Evolutionary conservation across 331 rosid genomes (phyloP).

Genomic region (Quercus tomentella): DNA sequence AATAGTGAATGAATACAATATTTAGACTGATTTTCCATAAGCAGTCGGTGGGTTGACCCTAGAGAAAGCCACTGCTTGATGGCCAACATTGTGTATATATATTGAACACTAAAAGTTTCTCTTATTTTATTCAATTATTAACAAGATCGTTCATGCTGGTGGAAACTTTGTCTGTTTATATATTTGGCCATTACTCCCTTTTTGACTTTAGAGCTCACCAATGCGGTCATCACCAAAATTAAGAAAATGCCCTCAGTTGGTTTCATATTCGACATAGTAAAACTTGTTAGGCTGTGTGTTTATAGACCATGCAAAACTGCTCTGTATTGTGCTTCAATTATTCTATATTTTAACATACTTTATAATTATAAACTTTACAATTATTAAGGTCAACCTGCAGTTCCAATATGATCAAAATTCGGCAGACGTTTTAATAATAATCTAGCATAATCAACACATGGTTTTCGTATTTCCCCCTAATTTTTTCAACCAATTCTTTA

Average conservation of each 20-base stretch:
- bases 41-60: constrained; percentile 16
- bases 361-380: neutral
- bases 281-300: neutral
- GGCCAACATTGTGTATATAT: neutral
- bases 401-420: constrained; percentile 1
- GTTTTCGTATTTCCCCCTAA: neutral
- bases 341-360: neutral
- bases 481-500: neutral
- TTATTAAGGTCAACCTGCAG: constrained; percentile 29
- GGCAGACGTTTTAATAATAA: neutral
- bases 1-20: neutral
- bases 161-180: constrained; percentile 1
- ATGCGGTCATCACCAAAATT: neutral
- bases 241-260: neutral
- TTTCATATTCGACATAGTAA: neutral
- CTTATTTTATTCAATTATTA: neutral
- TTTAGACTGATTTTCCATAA: neutral
- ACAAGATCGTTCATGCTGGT: neutral
- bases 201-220: neutral
- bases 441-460: neutral
- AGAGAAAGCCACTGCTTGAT: constrained; percentile 1
- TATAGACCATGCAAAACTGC: neutral
- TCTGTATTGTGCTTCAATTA: neutral
- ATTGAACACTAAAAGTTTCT: neutral
- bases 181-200: neutral